These are phyloP conservation scores for Fraxinus ornus DNA, from an alignment of 305 asterid species.

Conservation along the genomic window DNA sequence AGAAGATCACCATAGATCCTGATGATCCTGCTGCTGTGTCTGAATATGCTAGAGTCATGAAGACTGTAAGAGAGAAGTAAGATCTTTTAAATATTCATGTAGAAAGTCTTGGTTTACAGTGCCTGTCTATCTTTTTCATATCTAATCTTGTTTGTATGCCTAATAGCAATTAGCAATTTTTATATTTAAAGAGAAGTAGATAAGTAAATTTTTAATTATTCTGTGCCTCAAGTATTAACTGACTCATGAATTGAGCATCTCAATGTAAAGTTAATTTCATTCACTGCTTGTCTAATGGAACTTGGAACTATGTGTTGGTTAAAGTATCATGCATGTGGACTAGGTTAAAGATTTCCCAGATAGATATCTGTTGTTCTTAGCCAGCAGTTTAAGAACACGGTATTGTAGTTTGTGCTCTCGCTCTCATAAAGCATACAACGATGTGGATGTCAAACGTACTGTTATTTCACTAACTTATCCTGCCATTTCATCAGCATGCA, in stretches of 20 bases:
- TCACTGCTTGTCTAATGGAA: constrained; percentile 2
- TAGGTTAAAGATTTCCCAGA: neutral
- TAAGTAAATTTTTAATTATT: neutral
- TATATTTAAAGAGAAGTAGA: neutral
- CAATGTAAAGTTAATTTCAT: neutral
- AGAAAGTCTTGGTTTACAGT: constrained; percentile 6
- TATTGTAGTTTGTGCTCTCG: neutral
- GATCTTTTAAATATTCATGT: constrained; percentile 23
- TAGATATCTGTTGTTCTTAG: neutral
- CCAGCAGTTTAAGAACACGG: constrained; percentile 1
- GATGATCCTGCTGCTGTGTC: constrained; percentile 82
- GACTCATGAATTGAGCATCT: neutral
- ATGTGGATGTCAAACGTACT: neutral
- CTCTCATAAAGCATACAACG: neutral
- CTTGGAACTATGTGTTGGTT: neutral
- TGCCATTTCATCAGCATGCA: neutral
- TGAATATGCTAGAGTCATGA: constrained; percentile 80
- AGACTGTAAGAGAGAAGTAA: constrained; percentile 78
- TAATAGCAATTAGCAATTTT: neutral
- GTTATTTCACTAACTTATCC: neutral
- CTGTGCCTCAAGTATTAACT: neutral
- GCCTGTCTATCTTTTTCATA: neutral
- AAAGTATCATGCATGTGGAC: neutral
- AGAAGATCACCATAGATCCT: constrained; percentile 85
- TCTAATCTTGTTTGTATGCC: neutral